These are phyloP conservation scores for Krasilnikovozyma curviuscula DNA, from an alignment of 768 basidiomycete species.

Conservation along the genomic window DNA sequence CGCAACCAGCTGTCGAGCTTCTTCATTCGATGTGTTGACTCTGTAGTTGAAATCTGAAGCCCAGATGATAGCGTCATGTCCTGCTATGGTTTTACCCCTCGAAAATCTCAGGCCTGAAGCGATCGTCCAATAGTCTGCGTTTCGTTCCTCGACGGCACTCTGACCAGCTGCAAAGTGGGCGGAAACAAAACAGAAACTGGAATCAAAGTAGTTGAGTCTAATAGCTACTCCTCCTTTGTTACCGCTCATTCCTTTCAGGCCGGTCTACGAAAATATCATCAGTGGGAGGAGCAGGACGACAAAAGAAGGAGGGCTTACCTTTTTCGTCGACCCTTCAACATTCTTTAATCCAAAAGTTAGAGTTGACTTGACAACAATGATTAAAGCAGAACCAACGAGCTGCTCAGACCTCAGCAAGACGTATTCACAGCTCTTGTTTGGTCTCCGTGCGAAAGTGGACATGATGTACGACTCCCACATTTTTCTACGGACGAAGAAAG, in stretches of 20 bases:
- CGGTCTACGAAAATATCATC: conserved; percentile 24
- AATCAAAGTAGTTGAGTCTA: conserved; percentile 74
- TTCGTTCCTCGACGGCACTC: conserved; percentile 67
- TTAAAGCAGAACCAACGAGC: conserved; percentile 85
- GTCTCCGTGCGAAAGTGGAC: conserved; percentile 53
- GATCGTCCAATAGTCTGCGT: conserved; percentile 81
- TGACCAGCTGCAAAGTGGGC: conserved; percentile 96
- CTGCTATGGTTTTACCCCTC: conserved; percentile 67
- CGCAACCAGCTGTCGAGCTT: conserved; percentile 47
- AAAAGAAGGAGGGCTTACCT: too few relatives aligned
- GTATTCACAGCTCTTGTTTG: conserved; percentile 51
- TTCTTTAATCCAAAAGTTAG: conserved; percentile 63
- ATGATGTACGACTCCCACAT: conserved; percentile 70
- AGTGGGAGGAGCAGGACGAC: too few relatives aligned
- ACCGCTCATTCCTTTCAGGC: conserved; percentile 64
- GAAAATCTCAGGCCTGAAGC: conserved; percentile 63
- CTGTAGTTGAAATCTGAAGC: conserved; percentile 83
- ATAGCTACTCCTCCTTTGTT: conserved; percentile 95
- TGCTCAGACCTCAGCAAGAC: conserved; percentile 41
- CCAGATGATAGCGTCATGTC: conserved; percentile 86
- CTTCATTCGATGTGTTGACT: conserved; percentile 65
- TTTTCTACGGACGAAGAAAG: conserved; percentile 34
- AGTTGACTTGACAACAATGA: conserved; percentile 62
- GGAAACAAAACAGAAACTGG: conserved; percentile 84
- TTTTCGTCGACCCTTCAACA: conserved; percentile 78